These are phyloP conservation scores for Vitis hybrid DNA, from an alignment of 177 flowering plant genomes.

Conservation along the genomic window DNA sequence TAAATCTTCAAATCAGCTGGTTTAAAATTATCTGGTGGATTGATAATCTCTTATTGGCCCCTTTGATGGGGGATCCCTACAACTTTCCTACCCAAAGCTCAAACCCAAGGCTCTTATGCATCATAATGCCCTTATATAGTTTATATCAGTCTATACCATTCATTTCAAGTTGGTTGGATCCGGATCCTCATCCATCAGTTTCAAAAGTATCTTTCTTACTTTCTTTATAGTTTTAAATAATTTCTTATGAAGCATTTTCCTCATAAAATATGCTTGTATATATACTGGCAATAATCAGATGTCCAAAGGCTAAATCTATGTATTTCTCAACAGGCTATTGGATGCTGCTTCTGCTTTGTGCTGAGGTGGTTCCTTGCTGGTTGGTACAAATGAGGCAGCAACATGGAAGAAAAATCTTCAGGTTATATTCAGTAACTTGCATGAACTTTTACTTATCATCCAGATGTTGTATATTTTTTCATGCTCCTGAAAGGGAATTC, in stretches of 20 bases:
- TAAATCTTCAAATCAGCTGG: too few species aligned
- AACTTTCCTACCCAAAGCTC: too few species aligned
- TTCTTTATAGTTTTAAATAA: background rate
- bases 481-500: background rate
- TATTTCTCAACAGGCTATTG: conserved; percentile 53
- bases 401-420: background rate
- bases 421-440: background rate
- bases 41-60: too few species aligned
- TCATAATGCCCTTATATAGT: too few species aligned
- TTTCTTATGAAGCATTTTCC: background rate
- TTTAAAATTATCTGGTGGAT: too few species aligned
- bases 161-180: too few species aligned
- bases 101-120: too few species aligned
- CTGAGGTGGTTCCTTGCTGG: conserved; percentile 85
- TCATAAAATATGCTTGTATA: too few species aligned
- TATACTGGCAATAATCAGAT: background rate
- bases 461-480: background rate
- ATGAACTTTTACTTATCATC: background rate
- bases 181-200: too few species aligned
- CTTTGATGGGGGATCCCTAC: too few species aligned
- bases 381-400: conserved; percentile 76
- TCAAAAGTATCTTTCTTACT: background rate
- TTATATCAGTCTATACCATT: too few species aligned
- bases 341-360: conserved; percentile 74
- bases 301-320: background rate